These are phyloP conservation scores for Cladosporium sp. DNA, from an alignment of 2,329 filamentous ascomycete genomes.

Conservation along the genomic window DNA sequence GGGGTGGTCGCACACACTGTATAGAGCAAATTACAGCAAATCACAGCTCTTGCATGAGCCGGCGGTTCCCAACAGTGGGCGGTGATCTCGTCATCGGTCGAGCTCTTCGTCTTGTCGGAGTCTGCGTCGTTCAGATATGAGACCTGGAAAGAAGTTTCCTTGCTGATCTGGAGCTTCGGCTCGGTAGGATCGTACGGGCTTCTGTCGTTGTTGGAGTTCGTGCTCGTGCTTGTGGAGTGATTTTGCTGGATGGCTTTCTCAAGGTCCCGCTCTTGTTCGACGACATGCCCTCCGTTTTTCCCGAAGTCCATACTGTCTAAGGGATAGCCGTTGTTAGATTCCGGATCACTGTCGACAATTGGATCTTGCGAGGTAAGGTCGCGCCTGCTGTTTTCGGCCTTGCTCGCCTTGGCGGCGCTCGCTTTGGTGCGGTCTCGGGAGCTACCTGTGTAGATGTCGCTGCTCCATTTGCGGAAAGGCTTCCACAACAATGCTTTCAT, in stretches of 20 bases:
- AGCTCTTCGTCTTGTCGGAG: neutral
- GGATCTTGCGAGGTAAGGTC: neutral
- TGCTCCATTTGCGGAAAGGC: neutral
- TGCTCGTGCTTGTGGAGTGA: neutral
- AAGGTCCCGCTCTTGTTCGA: neutral
- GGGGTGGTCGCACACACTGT: no score
- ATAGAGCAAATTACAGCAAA: no score
- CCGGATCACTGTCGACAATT: neutral
- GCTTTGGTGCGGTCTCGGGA: neutral
- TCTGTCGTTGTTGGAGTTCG: neutral
- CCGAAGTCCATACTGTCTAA: neutral
- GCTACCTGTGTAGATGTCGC: neutral
- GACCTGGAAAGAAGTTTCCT: neutral
- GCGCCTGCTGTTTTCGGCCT: neutral
- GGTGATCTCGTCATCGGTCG: neutral
- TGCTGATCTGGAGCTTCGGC: neutral
- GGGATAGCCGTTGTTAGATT: neutral
- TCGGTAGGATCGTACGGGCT: neutral
- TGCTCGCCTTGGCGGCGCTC: neutral
- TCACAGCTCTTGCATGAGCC: neutral
- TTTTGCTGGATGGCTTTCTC: neutral
- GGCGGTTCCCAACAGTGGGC: neutral
- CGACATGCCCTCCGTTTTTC: neutral
- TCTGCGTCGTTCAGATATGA: neutral
- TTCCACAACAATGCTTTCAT: slow-evolving; percentile 19